Percentiles rank a stretch among this genome's conserved stretches.
Conservation (phyloP, 805 yeast species). For the Allodekkera sacchari region DNA sequence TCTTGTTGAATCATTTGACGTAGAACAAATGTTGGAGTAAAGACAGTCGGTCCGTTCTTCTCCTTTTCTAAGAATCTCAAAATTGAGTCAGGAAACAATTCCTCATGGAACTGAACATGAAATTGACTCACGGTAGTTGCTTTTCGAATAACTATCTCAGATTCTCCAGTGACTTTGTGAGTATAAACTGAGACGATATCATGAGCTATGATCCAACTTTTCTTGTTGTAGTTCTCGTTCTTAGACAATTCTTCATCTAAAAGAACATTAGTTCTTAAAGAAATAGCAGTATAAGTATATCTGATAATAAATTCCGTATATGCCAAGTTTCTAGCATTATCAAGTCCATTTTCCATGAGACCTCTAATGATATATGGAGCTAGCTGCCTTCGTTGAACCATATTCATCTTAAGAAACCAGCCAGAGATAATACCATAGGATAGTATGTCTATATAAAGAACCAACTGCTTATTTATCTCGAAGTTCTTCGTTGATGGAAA, state of each 20-base stretch:
- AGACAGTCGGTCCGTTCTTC: slow-evolving; percentile 6
- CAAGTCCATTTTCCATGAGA: slow-evolving; percentile 29
- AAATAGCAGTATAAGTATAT: slow-evolving; percentile 57
- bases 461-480: slow-evolving; percentile 40
- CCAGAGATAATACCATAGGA: slow-evolving; percentile 62
- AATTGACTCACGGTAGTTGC: slow-evolving; percentile 58
- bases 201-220: slow-evolving; percentile 56
- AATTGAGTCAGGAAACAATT: slow-evolving; percentile 24
- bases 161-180: slow-evolving; percentile 40
- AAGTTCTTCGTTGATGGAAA: slow-evolving; percentile 42
- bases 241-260: slow-evolving; percentile 15
- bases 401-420: slow-evolving; percentile 62
- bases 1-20: slow-evolving; percentile 10
- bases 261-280: slow-evolving; percentile 34
- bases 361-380: slow-evolving; percentile 57
- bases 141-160: slow-evolving; percentile 45
- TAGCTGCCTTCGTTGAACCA: slow-evolving; percentile 49
- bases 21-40: slow-evolving; percentile 16
- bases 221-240: slow-evolving; percentile 6
- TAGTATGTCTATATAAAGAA: slow-evolving; percentile 52
- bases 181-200: slow-evolving; percentile 52
- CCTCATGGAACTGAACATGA: slow-evolving; percentile 33
- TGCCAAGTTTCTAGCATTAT: slow-evolving; percentile 43
- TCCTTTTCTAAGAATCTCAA: slow-evolving; percentile 8
- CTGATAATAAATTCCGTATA: slow-evolving; percentile 60